A percentile compares a stretch with the other conserved stretches of the same genome.
Conservation (phyloP, 2,329 filamentous ascomycete genomes). For the Aspergillus quadrilineatus region DNA sequence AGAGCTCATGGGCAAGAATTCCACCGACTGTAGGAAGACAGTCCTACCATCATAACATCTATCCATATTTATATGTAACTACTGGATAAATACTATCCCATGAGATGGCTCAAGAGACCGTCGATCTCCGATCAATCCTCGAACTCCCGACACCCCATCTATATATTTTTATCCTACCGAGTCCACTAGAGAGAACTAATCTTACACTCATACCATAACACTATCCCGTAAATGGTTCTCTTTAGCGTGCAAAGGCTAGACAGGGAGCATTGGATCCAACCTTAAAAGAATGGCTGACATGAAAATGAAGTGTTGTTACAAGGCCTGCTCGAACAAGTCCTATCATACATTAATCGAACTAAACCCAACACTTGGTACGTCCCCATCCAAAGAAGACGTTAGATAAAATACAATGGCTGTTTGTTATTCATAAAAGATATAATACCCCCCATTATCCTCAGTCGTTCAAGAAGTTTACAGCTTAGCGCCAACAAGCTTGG, state of each 20-base stretch:
- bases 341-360: constrained; percentile 41
- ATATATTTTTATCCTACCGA: no score
- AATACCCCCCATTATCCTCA: constrained; percentile 13
- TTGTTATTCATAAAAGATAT: constrained; percentile 18
- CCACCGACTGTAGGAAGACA: neutral
- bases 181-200: no score
- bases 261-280: neutral
- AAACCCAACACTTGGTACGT: constrained; percentile 33
- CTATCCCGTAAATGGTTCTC: no score
- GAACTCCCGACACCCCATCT: no score
- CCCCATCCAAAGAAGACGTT: constrained; percentile 21
- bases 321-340: constrained; percentile 41
- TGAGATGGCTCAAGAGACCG: no score
- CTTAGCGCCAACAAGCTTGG: constrained; percentile 87
- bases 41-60: no score
- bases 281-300: constrained; percentile 11
- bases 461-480: constrained; percentile 60
- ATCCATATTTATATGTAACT: no score
- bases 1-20: neutral
- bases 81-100: no score
- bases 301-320: constrained; percentile 36
- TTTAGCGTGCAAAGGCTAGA: neutral
- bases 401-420: constrained; percentile 25
- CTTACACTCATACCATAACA: no score
- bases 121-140: no score